Evolutionary conservation across 495 filamentous ascomycete genomes (phyloP).

Genomic region (Parathielavia hyrcaniae): DNA sequence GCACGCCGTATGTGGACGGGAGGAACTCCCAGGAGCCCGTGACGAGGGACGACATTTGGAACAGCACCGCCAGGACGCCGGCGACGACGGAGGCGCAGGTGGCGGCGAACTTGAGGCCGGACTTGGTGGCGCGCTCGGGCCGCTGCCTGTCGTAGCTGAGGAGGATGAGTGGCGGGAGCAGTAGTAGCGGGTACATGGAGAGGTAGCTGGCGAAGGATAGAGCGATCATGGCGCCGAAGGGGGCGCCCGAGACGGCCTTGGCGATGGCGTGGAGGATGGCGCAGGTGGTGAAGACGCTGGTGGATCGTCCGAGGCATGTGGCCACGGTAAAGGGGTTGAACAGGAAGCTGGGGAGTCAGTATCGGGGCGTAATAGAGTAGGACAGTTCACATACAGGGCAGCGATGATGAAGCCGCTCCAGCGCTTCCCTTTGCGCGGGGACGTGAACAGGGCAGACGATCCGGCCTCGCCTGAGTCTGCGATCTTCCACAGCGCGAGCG

Average conservation of each 20-base stretch:
- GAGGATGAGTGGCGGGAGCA: constrained; percentile 75
- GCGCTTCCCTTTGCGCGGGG: constrained; percentile 66
- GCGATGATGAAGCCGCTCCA: constrained; percentile 74
- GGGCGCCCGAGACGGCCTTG: constrained; percentile 69
- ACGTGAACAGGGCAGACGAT: constrained; percentile 64
- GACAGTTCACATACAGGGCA: constrained; percentile 56
- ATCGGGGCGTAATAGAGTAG: background rate
- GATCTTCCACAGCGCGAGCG: constrained; percentile 73
- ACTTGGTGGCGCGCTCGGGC: constrained; percentile 30
- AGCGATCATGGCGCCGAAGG: constrained; percentile 74
- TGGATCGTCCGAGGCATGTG: constrained; percentile 87
- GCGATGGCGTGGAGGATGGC: constrained; percentile 80
- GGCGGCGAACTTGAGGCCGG: constrained; percentile 43
- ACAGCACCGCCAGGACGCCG: constrained; percentile 47
- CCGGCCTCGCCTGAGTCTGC: constrained; percentile 75
- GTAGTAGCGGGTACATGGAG: constrained; percentile 81
- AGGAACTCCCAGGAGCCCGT: constrained; percentile 84
- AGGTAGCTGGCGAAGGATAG: constrained; percentile 83
- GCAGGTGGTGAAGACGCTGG: constrained; percentile 82
- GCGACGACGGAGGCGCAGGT: constrained; percentile 46
- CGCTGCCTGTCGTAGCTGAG: constrained; percentile 68
- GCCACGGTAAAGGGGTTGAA: constrained; percentile 95
- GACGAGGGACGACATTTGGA: constrained; percentile 65
- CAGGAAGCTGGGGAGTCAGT: constrained; percentile 55
- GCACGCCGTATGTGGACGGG: constrained; percentile 82